Base-by-base conservation (phyloP, 768 basidiomycete genomes). In the Amanita subjunquillea region DNA sequence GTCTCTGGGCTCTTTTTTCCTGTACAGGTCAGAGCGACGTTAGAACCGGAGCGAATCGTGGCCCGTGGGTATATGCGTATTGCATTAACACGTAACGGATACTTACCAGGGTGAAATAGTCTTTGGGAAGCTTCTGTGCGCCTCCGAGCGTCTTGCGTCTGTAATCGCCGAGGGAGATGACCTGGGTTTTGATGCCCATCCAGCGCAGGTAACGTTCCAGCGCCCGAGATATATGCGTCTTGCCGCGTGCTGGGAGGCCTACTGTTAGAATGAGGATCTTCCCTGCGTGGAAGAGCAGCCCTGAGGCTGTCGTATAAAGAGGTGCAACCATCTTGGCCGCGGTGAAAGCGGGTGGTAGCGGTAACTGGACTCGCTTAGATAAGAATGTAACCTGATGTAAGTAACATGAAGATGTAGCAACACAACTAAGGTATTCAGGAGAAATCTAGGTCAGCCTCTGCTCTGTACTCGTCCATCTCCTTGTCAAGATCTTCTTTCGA, bases 101-200 rank as follows among this genome's bases (percentile, higher is more conserved):
- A 6, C 77, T 58, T 59, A 83, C 87, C 90, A 20, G 87, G 1
- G 80, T 82, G 60, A 99, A 99, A 68, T 98, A 99, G 65, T 99
- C 96, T 0, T 83, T 70, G 0, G 96, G 96, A 4, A 99, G 72
- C 46, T 85, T 83, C 68, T 91, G 79, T 0, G 92, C 88, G 0
- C 87, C 85, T 6, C 96, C 96, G 13, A 98, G 71, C 0, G 83
- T 80, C 74, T 91, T 91, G 49, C 96, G 72, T 43, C 96, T 80
- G 67, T 95, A 93, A 68, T 99, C 96, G 20, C 96, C 96, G 8
- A 99, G 73, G 5, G 92, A 94, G 52, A 97, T 84, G 50, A 98
- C 96, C 57, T 87, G 81, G 0, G 92, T 95, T 68, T 95, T 97
- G 50, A 99, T 90, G 29, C 96, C 96, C 67, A 91, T 89, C 96